Evolutionary conservation across 208 protist genomes (phyloP).

Genomic region (Wallacemonas rigidus): DNA sequence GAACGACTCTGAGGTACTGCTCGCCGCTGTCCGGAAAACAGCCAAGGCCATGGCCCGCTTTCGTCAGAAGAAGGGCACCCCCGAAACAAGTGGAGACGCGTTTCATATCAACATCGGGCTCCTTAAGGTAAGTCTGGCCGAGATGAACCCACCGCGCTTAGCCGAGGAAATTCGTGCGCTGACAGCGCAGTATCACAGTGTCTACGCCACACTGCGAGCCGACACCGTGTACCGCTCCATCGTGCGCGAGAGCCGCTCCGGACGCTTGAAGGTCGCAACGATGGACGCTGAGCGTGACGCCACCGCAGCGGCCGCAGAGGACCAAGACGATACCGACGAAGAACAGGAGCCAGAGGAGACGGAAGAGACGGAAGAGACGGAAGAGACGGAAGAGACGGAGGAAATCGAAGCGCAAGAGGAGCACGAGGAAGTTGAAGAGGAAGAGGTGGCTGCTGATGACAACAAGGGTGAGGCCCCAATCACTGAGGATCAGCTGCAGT

Average conservation of each 20-base stretch:
- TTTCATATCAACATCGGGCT: conserved; percentile 20
- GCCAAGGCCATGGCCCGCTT: conserved; percentile 15
- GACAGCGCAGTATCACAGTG: conserved; percentile 11
- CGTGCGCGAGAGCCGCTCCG: conserved; percentile 23
- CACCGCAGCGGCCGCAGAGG: not conserved
- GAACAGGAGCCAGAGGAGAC: not conserved
- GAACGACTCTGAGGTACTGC: conserved; percentile 21
- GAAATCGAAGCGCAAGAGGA: not conserved
- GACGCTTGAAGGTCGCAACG: not conserved
- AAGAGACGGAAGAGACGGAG: not conserved
- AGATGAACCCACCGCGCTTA: conserved; percentile 23
- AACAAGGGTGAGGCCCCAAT: not conserved
- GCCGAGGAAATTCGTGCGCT: conserved; percentile 13
- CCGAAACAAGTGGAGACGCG: not conserved
- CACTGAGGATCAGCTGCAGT: not conserved
- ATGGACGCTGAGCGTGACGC: not conserved
- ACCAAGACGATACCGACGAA: not conserved
- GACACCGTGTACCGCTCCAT: conserved; percentile 20
- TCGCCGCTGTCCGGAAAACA: conserved; percentile 1
- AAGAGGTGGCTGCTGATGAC: not conserved
- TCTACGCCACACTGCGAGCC: conserved; percentile 25
- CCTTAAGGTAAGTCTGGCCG: conserved; percentile 7
- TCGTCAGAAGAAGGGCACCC: conserved; percentile 17
- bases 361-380: not conserved
- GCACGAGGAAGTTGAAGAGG: conserved; percentile 3